Conservation (phyloP, 441 rosid genomes). For the Eutrema salsugineum region DNA sequence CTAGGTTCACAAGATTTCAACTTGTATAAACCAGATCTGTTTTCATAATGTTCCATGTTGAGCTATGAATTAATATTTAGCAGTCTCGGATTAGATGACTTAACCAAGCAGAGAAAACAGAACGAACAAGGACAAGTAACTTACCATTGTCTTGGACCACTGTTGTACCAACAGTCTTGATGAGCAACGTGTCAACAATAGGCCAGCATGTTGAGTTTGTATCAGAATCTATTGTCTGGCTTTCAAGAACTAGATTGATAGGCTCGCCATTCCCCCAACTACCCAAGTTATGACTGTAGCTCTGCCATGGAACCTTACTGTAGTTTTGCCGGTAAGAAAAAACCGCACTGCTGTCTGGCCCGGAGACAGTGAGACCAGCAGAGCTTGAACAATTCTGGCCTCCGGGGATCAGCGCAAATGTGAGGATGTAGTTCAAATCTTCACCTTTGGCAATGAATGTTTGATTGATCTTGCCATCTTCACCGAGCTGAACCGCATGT, state of each 20-base stretch:
- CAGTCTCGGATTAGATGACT: background rate
- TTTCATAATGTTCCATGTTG: background rate
- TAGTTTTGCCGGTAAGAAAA: conserved; percentile 36
- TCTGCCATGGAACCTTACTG: conserved; percentile 44
- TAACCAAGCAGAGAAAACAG: background rate
- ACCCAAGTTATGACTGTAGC: conserved; percentile 49
- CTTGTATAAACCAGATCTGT: background rate
- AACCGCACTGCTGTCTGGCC: conserved; percentile 40
- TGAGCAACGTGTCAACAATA: conserved; percentile 34
- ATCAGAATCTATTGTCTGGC: conserved; percentile 38
- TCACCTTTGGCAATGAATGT: conserved; percentile 40
- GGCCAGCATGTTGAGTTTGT: conserved; percentile 52
- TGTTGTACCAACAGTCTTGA: conserved; percentile 30
- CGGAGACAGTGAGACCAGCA: conserved; percentile 39
- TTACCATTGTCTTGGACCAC: conserved; percentile 36
- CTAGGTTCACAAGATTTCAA: background rate
- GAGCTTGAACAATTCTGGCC: conserved; percentile 41
- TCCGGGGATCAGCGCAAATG: conserved; percentile 35
- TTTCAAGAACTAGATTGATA: conserved; percentile 42
- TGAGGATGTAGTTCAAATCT: conserved; percentile 41
- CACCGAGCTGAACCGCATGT: conserved; percentile 47
- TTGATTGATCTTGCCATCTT: conserved; percentile 55
- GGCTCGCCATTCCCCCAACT: conserved; percentile 38
- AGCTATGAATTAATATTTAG: background rate
- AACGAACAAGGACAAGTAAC: background rate